Evolutionary conservation across 106 monocot genomes (phyloP), one percentile per base, ranked within the genome.

Genomic region (Ottelia alismoides): DNA sequence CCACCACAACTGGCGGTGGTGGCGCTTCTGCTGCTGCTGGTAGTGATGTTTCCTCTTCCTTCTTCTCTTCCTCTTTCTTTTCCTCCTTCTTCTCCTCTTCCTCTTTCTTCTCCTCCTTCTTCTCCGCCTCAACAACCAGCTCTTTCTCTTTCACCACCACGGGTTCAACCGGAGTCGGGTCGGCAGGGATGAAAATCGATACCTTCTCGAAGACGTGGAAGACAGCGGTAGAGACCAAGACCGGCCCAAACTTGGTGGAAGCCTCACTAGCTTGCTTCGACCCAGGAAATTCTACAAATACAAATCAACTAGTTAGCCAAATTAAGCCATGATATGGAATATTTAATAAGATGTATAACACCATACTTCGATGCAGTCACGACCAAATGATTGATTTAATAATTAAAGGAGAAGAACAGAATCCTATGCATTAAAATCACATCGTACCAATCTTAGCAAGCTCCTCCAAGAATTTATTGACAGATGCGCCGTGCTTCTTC

Each of bases 231-330:
- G 84, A 62, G 25, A 77, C 63, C 20, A 63, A 30, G 47, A 27
- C 28, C 2, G 74, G 52, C 27, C 80, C 74, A 9, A 48, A 77
- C 68, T 74, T 74, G 47, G 76, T 20, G 2, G 69, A 68, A 1
- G 71, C 80, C 27, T 84, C 84, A 54, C 71, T 63, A 20, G 56
- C 81, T 28, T 16, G 23, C 74, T 90, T 84, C n/a, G 84, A 74
- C 16, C 84, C 90, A 0, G 90, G 90, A 60, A 90, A 90, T 6
- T 84, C 90, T 90, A n/a, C n/a, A n/a, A n/a, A 78, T 21, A 45
- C 32, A 1, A 12, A 6, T 18, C 18, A 43, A 44, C 16, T 30
- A 0, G 25, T n/a, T 32, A 2, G 24, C 20, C 24, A 30, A 65
- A 53, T 1, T 10, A 43, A 16, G n/a, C n/a, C n/a, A n/a, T n/a